phyloP scores from a whole-genome alignment of 2,329 filamentous ascomycete species.

The Venturia nashicola region DNA sequence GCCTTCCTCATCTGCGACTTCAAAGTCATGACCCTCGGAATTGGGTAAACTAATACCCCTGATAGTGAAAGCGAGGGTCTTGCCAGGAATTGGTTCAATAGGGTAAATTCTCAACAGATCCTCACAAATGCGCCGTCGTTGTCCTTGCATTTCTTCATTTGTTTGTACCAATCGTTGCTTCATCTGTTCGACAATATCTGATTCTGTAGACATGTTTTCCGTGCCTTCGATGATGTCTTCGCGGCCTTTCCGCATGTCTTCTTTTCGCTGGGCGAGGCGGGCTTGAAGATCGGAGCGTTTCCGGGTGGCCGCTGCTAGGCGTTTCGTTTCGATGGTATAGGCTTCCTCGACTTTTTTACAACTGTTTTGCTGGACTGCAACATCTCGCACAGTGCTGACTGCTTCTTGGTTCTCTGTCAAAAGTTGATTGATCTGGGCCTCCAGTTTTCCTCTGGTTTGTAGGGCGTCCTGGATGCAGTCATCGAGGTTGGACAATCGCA shows the following conservation, averaged over 20 bases:
- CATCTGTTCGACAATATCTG: conserved; percentile 33
- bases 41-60: conserved; percentile 69
- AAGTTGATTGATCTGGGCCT: conserved; percentile 59
- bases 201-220: conserved; percentile 46
- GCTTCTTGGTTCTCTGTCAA: conserved; percentile 26
- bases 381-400: conserved; percentile 22
- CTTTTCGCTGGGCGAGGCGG: conserved; percentile 52
- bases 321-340: conserved; percentile 52
- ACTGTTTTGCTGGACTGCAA: conserved; percentile 19
- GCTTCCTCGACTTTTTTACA: conserved; percentile 35
- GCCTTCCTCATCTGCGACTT: conserved; percentile 56
- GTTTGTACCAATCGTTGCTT: conserved; percentile 43
- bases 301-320: conserved; percentile 48
- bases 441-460: conserved; percentile 59
- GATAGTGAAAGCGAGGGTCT: conserved; percentile 72
- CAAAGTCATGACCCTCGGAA: conserved; percentile 43
- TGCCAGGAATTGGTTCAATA: conserved; percentile 53
- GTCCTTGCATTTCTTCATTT: conserved; percentile 61
- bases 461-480: conserved; percentile 85
- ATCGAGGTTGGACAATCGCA: conserved; percentile 79
- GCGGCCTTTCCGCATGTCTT: conserved; percentile 54
- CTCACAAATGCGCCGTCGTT: conserved; percentile 76
- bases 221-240: conserved; percentile 46
- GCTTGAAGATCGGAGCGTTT: conserved; percentile 55
- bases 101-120: conserved; percentile 70